These are phyloP conservation scores for Syzygium oleosum DNA, from an alignment of 345 rosid genomes.

Conservation along the genomic window DNA sequence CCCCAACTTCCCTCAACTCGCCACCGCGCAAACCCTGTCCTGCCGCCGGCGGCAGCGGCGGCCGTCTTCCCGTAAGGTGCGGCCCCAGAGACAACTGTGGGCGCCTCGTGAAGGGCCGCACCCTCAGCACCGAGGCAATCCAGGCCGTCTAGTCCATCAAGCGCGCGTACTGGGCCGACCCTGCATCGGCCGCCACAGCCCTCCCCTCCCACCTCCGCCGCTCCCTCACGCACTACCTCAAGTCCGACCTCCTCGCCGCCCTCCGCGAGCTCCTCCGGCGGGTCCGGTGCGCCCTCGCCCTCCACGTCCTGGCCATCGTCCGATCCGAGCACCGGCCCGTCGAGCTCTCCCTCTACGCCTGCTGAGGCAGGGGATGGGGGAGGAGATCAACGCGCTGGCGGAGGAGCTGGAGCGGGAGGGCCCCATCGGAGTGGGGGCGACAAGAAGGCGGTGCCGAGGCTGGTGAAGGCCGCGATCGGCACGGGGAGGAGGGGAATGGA, in stretches of 20 bases:
- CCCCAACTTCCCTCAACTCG: conserved; percentile 2
- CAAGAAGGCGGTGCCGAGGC: conserved; percentile 36
- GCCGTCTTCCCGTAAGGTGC: conserved; percentile 28
- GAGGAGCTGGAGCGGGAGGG: conserved; percentile 32
- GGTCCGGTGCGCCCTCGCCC: conserved; percentile 55
- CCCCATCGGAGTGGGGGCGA: conserved; percentile 22
- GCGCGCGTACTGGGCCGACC: conserved; percentile 36
- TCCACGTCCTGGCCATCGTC: conserved; percentile 58
- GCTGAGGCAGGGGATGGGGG: conserved; percentile 31
- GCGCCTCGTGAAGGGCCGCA: conserved; percentile 77
- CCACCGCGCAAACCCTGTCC: not conserved
- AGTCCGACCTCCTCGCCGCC: conserved; percentile 25
- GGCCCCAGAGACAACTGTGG: conserved; percentile 78
- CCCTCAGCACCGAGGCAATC: conserved; percentile 81
- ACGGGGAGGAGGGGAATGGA: conserved; percentile 56
- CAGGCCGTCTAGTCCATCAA: conserved; percentile 85
- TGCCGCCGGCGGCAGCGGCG: not conserved
- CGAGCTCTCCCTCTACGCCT: conserved; percentile 53
- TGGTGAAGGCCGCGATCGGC: conserved; percentile 47
- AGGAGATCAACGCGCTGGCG: conserved; percentile 48
- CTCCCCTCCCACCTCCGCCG: conserved; percentile 73
- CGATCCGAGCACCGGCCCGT: conserved; percentile 47
- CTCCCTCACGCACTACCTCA: conserved; percentile 52
- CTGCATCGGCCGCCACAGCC: conserved; percentile 59
- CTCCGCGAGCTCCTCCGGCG: conserved; percentile 88